These are phyloP conservation scores for Aureobasidium lini DNA, from an alignment of 2,329 filamentous ascomycete genomes.

Conservation along the genomic window DNA sequence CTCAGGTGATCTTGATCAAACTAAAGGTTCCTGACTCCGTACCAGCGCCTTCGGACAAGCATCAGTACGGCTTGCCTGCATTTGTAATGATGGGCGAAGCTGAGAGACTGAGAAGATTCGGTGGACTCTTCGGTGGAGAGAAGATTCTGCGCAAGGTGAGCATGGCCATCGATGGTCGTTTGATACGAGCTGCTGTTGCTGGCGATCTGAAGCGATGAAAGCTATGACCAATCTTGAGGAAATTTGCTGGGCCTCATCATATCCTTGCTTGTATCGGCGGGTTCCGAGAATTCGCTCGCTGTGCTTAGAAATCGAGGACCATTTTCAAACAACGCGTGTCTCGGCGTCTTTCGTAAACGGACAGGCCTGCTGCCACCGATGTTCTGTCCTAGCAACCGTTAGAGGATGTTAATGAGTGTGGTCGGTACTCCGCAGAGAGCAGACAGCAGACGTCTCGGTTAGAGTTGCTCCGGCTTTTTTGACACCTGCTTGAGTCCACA, in stretches of 20 bases:
- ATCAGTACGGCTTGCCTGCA: conserved; percentile 39
- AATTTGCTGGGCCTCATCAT: conserved; percentile 7
- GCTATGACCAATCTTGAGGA: conserved; percentile 7
- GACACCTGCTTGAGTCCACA: neutral
- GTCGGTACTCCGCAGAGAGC: no score
- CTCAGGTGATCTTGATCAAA: conserved; percentile 53
- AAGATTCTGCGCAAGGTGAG: conserved; percentile 48
- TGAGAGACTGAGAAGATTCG: conserved; percentile 46
- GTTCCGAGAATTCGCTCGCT: neutral
- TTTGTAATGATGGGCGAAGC: conserved; percentile 51
- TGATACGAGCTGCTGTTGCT: neutral
- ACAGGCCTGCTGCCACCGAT: neutral
- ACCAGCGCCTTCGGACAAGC: conserved; percentile 9
- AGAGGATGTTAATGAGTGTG: neutral
- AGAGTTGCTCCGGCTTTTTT: neutral
- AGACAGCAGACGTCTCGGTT: neutral
- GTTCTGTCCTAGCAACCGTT: neutral
- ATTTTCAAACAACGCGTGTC: neutral
- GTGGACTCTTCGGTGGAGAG: conserved; percentile 45
- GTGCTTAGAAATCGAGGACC: conserved; percentile 7
- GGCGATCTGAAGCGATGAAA: neutral
- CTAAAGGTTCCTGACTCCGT: conserved; percentile 28
- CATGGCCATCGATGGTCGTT: conserved; percentile 37
- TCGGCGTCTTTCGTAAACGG: neutral
- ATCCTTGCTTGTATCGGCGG: neutral